Evolutionary conservation across 129 eudicot genomes (phyloP), one percentile per base, ranked within the genome.

Genomic region (Flaveria robusta): DNA sequence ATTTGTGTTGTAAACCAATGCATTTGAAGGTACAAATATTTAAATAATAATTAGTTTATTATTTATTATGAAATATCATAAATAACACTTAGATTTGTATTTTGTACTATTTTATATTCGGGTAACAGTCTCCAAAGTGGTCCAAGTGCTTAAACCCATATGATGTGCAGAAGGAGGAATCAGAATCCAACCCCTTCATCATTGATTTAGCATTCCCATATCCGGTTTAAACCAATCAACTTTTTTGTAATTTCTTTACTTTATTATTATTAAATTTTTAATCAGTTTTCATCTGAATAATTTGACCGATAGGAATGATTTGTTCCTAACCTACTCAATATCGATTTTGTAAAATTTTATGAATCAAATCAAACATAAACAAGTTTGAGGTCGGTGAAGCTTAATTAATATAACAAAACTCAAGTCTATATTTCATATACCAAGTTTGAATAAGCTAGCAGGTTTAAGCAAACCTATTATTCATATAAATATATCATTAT

Each of bases 161-260:
- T 67, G 74, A 80, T 80, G 70, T 56, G 58, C 79, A 79, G 78
- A 23, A 63, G 79, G 70, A 73, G 79, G 83, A 77, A 76, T 79
- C 80, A 72, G 78, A 81, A 83, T 83, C 85, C 83, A 75, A 72
- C 58, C 84, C 41, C 81, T 83, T 79, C 83, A 86, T 83, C 83
- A 83, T 86, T 86, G 87, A 74, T 86, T 86, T 41, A 83, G 84
- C 77, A 70, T 86, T 86, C 90, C 90, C 83, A 70, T 71, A 77
- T 86, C 83, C 78, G 16, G 27, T 83, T 68, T 37, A 76, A 74
- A 70, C 87, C 90, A 82, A 82, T 82, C 85, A 82, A 18, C 50
- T 37, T 8, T 59, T 37, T 59, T 15, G 9, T 11, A 10, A 11
- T 2, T 49, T 64, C 39, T 54, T 42, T 55, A 3, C 12, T 31